Conservation (phyloP, 129 eudicot species). For the Chrysanthemum lavandulifolium region DNA sequence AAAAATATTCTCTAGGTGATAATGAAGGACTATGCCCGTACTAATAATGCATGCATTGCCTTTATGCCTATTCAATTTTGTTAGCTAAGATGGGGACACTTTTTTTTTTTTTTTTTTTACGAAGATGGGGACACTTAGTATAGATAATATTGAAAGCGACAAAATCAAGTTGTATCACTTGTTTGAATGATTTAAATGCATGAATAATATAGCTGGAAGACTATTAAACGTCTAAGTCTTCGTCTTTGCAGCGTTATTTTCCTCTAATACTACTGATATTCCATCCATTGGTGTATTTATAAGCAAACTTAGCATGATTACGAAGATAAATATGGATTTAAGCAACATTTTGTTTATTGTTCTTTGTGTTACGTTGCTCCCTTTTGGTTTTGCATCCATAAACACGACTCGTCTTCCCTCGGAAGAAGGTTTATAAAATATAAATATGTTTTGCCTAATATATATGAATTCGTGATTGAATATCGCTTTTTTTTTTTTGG, state of each 20-base stretch:
- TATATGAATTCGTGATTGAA: not conserved
- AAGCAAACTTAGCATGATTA: not conserved
- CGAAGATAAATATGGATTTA: not conserved
- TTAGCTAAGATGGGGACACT: not conserved
- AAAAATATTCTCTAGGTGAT: not conserved
- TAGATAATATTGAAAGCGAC: not conserved
- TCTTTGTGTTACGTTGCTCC: slow-evolving; percentile 17
- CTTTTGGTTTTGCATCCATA: slow-evolving; percentile 25
- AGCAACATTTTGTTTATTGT: slow-evolving; percentile 11
- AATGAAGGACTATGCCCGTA: not conserved
- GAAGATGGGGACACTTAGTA: not conserved
- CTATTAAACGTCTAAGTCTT: not conserved
- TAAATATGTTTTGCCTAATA: not conserved
- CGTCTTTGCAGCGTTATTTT: not conserved
- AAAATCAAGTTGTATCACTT: not conserved
- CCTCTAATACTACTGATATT: not conserved
- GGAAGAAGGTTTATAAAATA: slow-evolving; percentile 27
- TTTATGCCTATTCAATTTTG: not conserved
- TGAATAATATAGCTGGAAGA: not conserved
- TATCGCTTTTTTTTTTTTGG: not conserved
- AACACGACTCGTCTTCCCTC: slow-evolving; percentile 19
- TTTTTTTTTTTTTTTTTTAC: too few species aligned
- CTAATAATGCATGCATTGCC: not conserved
- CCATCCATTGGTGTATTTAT: not conserved
- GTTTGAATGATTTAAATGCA: not conserved